These are phyloP conservation scores for Candida pseudoglaebosa DNA, from an alignment of 805 yeast genomes.

Conservation along the genomic window DNA sequence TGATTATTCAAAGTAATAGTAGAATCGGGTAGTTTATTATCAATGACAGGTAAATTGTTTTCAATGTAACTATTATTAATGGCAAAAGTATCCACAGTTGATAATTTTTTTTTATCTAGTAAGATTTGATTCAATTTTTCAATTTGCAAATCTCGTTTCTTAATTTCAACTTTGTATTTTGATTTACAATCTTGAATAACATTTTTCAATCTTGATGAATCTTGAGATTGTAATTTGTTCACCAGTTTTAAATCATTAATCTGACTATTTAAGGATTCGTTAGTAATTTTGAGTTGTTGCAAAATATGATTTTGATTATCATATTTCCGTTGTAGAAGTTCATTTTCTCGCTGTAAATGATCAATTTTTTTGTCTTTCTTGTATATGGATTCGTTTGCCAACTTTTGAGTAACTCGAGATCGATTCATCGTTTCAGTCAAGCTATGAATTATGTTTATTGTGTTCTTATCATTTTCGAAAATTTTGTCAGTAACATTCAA, in stretches of 20 bases:
- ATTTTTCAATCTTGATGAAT: constrained; percentile 24
- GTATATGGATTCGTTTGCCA: constrained; percentile 24
- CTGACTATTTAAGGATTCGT: constrained; percentile 13
- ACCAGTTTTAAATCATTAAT: constrained; percentile 15
- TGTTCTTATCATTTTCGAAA: constrained; percentile 35
- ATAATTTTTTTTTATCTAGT: constrained; percentile 29
- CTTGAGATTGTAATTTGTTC: constrained; percentile 26
- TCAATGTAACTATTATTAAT: constrained; percentile 22
- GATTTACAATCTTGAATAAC: constrained; percentile 27
- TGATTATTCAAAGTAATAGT: constrained; percentile 2
- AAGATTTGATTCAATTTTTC: constrained; percentile 29
- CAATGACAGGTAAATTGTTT: constrained; percentile 30
- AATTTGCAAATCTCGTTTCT: constrained; percentile 29
- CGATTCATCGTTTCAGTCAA: constrained; percentile 29
- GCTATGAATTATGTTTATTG: constrained; percentile 35
- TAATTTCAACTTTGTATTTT: constrained; percentile 33
- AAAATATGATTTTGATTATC: constrained; percentile 2
- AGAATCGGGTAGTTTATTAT: constrained; percentile 13
- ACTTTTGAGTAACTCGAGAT: constrained; percentile 26
- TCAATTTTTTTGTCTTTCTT: constrained; percentile 28
- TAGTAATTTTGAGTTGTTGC: constrained; percentile 16
- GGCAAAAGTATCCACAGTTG: constrained; percentile 26
- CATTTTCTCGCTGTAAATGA: constrained; percentile 18
- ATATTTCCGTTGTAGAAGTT: constrained; percentile 19
- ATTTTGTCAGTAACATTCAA: constrained; percentile 24